Evolutionary conservation across 2,329 filamentous ascomycete species (phyloP).

Genomic region (Botrytis porri): DNA sequence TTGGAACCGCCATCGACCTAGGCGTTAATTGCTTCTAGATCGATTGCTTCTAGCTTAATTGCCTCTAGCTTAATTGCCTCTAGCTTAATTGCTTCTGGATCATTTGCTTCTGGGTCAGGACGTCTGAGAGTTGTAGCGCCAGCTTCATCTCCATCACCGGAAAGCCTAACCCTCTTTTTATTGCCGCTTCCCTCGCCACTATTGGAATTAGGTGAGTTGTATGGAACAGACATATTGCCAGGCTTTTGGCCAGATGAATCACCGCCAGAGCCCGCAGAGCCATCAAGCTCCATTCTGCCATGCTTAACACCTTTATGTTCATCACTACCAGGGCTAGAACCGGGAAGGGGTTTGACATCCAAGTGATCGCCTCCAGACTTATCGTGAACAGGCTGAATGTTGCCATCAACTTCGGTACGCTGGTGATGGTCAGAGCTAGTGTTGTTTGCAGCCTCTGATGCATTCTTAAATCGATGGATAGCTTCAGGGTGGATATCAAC

Average conservation of each 20-base stretch:
- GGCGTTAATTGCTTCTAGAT: no score
- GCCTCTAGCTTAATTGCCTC: no score
- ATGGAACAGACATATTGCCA: no score
- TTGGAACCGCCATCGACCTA: no score
- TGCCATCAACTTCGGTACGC: not conserved
- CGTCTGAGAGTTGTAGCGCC: no score
- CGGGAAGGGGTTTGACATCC: no score
- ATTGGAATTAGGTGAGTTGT: not conserved
- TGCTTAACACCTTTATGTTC: rapidly evolving
- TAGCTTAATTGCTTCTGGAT: no score
- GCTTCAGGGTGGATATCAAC: not conserved
- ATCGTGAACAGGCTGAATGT: not conserved
- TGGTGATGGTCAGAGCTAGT: not conserved
- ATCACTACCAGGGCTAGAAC: not conserved
- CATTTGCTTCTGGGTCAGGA: no score
- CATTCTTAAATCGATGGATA: not conserved
- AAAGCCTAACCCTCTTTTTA: not conserved
- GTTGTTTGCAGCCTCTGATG: not conserved
- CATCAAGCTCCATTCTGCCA: not conserved
- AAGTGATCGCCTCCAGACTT: not conserved
- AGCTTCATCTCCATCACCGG: no score
- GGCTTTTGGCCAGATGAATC: not conserved
- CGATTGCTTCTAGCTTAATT: no score
- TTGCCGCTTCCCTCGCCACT: not conserved
- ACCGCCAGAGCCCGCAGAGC: not conserved